These are phyloP conservation scores for Globisporangium nunn DNA, from an alignment of 352 stramenopile genomes.

Conservation along the genomic window DNA sequence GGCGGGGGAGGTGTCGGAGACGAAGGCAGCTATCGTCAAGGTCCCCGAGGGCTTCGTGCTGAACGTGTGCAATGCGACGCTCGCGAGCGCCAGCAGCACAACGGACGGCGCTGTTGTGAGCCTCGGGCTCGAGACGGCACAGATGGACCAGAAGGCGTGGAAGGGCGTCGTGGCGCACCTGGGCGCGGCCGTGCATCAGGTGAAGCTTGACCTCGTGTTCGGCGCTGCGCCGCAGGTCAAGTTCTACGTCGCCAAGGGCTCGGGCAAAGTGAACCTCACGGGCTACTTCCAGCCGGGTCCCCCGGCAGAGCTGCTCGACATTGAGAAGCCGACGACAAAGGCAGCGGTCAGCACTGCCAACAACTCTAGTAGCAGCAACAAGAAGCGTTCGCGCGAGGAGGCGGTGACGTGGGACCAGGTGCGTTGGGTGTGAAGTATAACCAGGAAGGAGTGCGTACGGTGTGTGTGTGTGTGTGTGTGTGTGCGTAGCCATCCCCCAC, in stretches of 20 bases:
- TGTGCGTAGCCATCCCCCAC: slow-evolving; percentile 28
- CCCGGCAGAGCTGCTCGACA: slow-evolving; percentile 27
- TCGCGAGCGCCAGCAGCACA: slow-evolving; percentile 8
- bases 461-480: slow-evolving; percentile 11
- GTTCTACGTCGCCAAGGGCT: slow-evolving; percentile 63
- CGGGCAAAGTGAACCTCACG: slow-evolving; percentile 58
- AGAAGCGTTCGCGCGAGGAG: slow-evolving; percentile 60
- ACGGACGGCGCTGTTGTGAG: slow-evolving; percentile 20
- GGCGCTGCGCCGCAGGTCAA: slow-evolving; percentile 46
- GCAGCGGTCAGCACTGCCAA: neutral
- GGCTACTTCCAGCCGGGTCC: slow-evolving; percentile 80
- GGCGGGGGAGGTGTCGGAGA: slow-evolving; percentile 47
- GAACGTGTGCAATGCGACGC: slow-evolving; percentile 53
- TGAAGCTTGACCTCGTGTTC: slow-evolving; percentile 83
- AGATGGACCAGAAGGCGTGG: slow-evolving; percentile 54
- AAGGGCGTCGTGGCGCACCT: slow-evolving; percentile 65
- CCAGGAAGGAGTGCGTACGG: neutral
- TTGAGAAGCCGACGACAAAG: slow-evolving; percentile 2
- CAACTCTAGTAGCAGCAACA: slow-evolving; percentile 40
- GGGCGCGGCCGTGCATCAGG: slow-evolving; percentile 33
- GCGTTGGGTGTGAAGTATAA: slow-evolving; percentile 6
- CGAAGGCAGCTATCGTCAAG: slow-evolving; percentile 39
- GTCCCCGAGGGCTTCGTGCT: slow-evolving; percentile 55
- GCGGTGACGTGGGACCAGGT: slow-evolving; percentile 58
- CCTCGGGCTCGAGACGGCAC: slow-evolving; percentile 53